Evolutionary conservation across 495 filamentous ascomycete species (phyloP), one percentile per base, ranked within the genome.

Genomic region (Xylaria intraflava): DNA sequence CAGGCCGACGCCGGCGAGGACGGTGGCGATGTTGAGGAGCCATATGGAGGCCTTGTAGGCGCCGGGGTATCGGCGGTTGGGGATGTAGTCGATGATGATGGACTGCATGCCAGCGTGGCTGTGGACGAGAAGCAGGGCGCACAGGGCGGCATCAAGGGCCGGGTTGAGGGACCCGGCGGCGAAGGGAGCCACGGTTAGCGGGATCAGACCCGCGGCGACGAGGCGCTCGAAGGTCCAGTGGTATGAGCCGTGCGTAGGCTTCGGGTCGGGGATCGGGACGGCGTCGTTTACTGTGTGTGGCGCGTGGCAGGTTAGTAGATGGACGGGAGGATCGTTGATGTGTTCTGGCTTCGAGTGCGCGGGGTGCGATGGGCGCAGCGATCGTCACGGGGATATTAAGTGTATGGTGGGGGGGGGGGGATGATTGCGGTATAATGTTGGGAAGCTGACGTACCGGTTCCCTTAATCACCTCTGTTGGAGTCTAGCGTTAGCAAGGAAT

Each of bases 171-270:
- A 88, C 62, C 90, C 89, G 29, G 86, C 85, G 42, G 89, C 90
- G 76, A 98, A 97, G 40, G 93, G 93, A 31, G 89, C 87, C 51
- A 98, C 72, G 57, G 84, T 90, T 45, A 98, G 74, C 41, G 94
- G 93, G 53, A 98, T 70, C 39, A 98, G 82, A 38, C 80, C 85
- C 16, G 78, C 84, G 48, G 85, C 82, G 54, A 96, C 72, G 16
- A 92, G 64, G 39, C 93, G 85, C 79, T 98, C 93, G 66, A 96
- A 95, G 57, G 86, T 84, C 93, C 93, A 98, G 78, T 98, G 93
- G 78, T 97, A 97, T 70, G 87, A 92, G 49, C 93, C 94, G 70
- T 97, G 85, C 19, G 80, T 74, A 14, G 90, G 83, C 48, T 79
- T 82, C 35, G 87, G 59, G 9, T 77, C 59, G 23, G 89, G 90